Conservation (phyloP, 2,329 filamentous ascomycete genomes). For the Aureobasidium uvarum region DNA sequence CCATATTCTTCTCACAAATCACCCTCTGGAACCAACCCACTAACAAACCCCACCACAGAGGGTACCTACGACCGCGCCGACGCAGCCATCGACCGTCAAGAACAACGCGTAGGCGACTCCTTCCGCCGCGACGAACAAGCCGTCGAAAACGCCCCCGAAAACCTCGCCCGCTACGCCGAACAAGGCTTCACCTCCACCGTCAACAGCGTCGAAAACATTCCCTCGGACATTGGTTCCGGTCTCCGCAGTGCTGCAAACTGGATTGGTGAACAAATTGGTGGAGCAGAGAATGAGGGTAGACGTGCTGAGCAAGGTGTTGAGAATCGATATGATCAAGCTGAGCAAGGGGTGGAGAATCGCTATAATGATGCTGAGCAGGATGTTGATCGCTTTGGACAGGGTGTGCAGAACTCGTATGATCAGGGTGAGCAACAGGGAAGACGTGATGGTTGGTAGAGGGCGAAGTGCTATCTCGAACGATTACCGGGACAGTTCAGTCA, state of each 20-base stretch:
- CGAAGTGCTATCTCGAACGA: too few species aligned
- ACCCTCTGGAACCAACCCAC: background rate
- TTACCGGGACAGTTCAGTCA: background rate
- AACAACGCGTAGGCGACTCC: conserved; percentile 26
- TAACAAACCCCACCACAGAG: background rate
- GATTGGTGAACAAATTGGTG: conserved; percentile 27
- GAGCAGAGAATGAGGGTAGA: conserved; percentile 23
- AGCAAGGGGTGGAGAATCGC: conserved; percentile 18
- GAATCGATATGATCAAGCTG: background rate
- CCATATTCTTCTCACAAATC: background rate
- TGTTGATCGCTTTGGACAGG: conserved; percentile 20
- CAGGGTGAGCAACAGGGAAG: conserved; percentile 27
- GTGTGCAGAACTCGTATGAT: conserved; percentile 24
- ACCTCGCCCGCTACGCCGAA: conserved; percentile 25
- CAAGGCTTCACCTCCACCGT: conserved; percentile 27
- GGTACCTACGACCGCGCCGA: conserved; percentile 28
- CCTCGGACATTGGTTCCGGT: conserved; percentile 28
- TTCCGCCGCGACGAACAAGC: conserved; percentile 28
- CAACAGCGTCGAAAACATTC: conserved; percentile 29
- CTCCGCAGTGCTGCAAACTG: conserved; percentile 27
- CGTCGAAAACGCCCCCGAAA: conserved; percentile 28
- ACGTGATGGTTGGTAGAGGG: conserved; percentile 24
- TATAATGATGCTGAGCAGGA: conserved; percentile 9
- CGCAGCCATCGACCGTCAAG: conserved; percentile 26
- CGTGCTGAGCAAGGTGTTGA: conserved; percentile 19